phyloP scores from a whole-genome alignment of 495 filamentous ascomycete genomes.

The Neurospora tetrasperma region DNA sequence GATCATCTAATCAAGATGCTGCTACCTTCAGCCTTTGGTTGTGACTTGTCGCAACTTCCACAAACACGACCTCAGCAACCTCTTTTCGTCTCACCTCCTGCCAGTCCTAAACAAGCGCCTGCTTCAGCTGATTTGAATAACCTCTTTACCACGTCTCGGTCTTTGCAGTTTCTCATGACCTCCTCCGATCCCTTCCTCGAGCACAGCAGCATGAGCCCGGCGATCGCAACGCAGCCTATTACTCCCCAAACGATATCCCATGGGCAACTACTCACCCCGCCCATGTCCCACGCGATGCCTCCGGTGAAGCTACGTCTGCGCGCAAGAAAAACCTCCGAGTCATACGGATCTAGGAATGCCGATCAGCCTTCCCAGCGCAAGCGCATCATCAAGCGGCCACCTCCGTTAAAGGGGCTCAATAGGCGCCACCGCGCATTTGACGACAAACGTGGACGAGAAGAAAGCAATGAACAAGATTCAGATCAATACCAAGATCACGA shows the following conservation, averaged over 20 bases:
- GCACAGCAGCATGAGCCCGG: conserved; percentile 25
- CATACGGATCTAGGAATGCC: conserved; percentile 2
- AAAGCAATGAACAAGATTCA: conserved; percentile 24
- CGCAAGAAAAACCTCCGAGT: conserved; percentile 27
- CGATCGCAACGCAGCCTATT: conserved; percentile 21
- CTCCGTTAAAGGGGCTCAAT: conserved; percentile 40
- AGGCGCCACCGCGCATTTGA: conserved; percentile 51
- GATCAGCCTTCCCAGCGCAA: conserved; percentile 22
- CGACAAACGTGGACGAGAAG: conserved; percentile 41
- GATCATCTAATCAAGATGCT: conserved; percentile 38
- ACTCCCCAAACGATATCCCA: conserved; percentile 41
- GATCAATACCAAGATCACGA: conserved; percentile 13
- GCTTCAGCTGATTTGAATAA: conserved; percentile 43
- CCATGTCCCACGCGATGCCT: conserved; percentile 38
- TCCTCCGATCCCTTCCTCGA: conserved; percentile 22
- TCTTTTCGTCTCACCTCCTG: conserved; percentile 51
- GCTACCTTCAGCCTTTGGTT: conserved; percentile 60
- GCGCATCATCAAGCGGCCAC: conserved; percentile 44
- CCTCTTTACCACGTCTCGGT: conserved; percentile 58
- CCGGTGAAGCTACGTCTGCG: conserved; percentile 39
- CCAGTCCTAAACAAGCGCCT: conserved; percentile 51
- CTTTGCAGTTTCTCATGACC: conserved; percentile 57
- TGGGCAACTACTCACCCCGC: conserved; percentile 42
- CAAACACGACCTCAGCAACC: conserved; percentile 43
- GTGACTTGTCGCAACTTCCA: conserved; percentile 48